Evolutionary conservation across 495 filamentous ascomycete species (phyloP).

Genomic region (Pseudoneurospora amorphoporcata): DNA sequence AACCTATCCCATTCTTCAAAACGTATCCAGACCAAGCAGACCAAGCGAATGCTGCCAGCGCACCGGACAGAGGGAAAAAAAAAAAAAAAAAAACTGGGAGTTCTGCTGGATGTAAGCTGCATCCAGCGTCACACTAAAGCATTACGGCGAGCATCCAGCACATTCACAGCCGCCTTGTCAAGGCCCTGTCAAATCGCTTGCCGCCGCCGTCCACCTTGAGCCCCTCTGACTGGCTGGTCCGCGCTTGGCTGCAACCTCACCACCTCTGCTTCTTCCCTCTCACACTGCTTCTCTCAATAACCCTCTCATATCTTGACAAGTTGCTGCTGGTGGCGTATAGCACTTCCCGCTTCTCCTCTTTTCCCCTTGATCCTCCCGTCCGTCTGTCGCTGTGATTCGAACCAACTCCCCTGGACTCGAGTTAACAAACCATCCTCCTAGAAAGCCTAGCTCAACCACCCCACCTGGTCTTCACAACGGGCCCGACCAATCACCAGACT

Average conservation of each 20-base stretch:
- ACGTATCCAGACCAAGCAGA: not conserved
- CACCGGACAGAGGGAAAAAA: not conserved
- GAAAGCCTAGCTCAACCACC: not conserved
- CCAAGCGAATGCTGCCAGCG: not conserved
- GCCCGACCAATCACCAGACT: slow-evolving; percentile 13
- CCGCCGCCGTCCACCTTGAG: slow-evolving; percentile 18
- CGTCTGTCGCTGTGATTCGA: not conserved
- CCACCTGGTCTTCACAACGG: slow-evolving; percentile 14
- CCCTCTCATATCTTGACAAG: not conserved
- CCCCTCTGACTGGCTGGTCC: slow-evolving; percentile 15
- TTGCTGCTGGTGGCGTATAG: not conserved
- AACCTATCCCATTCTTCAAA: not conserved
- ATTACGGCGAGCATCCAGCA: slow-evolving; percentile 20
- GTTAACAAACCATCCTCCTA: not conserved
- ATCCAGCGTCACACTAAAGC: slow-evolving; percentile 23
- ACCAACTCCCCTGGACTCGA: not conserved
- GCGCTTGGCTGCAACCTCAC: not conserved
- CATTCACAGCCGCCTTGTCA: slow-evolving; percentile 22
- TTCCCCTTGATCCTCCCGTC: not conserved
- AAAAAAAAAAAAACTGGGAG: not conserved
- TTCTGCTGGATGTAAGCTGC: slow-evolving; percentile 11
- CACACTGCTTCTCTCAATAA: not conserved
- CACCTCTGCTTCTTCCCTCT: not conserved
- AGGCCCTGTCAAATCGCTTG: slow-evolving; percentile 26
- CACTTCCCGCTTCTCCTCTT: not conserved